phyloP scores from a whole-genome alignment of 139 green algal genomes.

The Chlamydomonas sphaeroides region DNA sequence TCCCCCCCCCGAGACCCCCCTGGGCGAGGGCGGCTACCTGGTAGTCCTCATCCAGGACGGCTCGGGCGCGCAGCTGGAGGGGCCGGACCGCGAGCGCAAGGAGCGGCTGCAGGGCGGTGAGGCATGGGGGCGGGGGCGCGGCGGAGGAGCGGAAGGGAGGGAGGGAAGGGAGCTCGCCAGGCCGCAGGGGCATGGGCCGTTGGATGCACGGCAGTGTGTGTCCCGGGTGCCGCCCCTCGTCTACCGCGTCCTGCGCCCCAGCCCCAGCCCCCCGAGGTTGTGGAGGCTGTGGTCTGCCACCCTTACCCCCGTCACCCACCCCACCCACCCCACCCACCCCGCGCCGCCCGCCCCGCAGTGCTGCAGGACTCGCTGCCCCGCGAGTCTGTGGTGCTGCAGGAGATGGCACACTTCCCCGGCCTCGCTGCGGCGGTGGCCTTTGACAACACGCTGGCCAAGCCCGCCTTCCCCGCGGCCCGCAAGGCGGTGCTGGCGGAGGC shows the following conservation, averaged over 20 bases:
- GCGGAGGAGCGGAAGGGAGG: too few species aligned
- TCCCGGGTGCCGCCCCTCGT: too few species aligned
- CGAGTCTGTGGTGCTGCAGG: background rate
- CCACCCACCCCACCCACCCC: too few species aligned
- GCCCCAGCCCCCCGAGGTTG: too few species aligned
- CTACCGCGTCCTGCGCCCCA: too few species aligned
- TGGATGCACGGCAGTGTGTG: too few species aligned
- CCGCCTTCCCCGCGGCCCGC: background rate
- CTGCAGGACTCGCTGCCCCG: too few species aligned
- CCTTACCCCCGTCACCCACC: background rate
- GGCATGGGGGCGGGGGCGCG: too few species aligned
- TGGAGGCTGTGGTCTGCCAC: too few species aligned
- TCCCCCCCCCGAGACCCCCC: background rate
- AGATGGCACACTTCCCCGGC: background rate
- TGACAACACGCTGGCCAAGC: background rate
- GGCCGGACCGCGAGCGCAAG: background rate
- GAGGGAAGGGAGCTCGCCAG: too few species aligned
- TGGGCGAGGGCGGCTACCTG: background rate
- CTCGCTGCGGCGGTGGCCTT: background rate
- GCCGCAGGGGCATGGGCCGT: too few species aligned
- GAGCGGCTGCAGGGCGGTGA: too few species aligned
- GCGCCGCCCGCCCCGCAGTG: background rate
- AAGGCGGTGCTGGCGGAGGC: slow-evolving; percentile 4
- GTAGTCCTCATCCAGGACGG: background rate
- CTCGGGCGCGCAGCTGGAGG: background rate